Percentiles rank a stretch among this genome's conserved stretches.
Evolutionary conservation across 2,329 filamentous ascomycete genomes (phyloP).

Genomic region (Bertia moriformis): DNA sequence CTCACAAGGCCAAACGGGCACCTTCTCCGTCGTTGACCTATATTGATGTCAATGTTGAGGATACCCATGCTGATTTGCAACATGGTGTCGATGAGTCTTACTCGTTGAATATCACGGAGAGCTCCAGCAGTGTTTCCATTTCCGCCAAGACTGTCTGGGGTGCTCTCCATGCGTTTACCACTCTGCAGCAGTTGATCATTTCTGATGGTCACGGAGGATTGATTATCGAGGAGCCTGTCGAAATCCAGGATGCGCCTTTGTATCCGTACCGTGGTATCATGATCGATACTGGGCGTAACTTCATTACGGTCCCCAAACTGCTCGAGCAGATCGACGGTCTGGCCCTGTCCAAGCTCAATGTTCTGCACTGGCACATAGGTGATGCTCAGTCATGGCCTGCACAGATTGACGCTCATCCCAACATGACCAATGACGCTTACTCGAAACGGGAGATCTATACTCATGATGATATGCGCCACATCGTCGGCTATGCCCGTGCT

Average conservation of each 20-base stretch:
- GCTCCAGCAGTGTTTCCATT: conserved; percentile 25
- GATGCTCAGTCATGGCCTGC: conserved; percentile 41
- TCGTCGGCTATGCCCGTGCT: conserved; percentile 32
- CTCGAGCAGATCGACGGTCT: conserved; percentile 37
- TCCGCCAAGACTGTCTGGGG: conserved; percentile 35
- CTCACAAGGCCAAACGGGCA: conserved; percentile 14
- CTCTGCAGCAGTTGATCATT: conserved; percentile 39
- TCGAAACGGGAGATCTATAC: conserved; percentile 30
- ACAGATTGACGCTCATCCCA: conserved; percentile 28
- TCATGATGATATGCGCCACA: conserved; percentile 20
- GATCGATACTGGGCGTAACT: conserved; percentile 39
- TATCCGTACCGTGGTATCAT: conserved; percentile 39
- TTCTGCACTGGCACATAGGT: conserved; percentile 40
- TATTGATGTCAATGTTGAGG: conserved; percentile 27
- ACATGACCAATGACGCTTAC: conserved; percentile 38
- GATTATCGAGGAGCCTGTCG: conserved; percentile 35
- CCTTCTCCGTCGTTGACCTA: conserved; percentile 15
- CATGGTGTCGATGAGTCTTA: conserved; percentile 44
- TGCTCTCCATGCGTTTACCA: conserved; percentile 38
- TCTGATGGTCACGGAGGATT: conserved; percentile 24
- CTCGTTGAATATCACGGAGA: conserved; percentile 23
- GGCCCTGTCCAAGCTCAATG: conserved; percentile 38
- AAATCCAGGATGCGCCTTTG: conserved; percentile 30
- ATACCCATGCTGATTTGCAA: conserved; percentile 29
- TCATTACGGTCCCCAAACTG: conserved; percentile 32